Base-by-base conservation (phyloP, 345 rosid genomes). In the Eutrema heterophyllum region DNA sequence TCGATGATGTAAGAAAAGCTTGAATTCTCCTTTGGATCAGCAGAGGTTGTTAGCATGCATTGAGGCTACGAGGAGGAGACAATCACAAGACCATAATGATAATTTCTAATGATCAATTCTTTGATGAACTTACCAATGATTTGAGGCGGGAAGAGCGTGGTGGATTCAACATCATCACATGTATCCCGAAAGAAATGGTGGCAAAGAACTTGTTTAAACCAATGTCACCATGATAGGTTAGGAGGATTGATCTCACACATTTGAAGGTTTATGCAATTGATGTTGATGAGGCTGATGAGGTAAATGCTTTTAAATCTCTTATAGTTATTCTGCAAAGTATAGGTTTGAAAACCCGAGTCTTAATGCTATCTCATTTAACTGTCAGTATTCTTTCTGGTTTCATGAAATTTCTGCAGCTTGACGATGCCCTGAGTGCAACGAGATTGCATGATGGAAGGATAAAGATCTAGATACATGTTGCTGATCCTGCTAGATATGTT, bases 231-330 rank as follows among this genome's bases (percentile, higher is more conserved):
- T n/a, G n/a, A n/a, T n/a, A 91, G 98, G 78, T 44, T 45, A 68
- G 79, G 78, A 87, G 98, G 78, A 74, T 82, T 78, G 91, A 88
- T 84, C 93, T 89, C 55, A 86, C 93, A 68, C 86, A 88, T 78
- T 82, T 94, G 75, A 94, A 94, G 86, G 98, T 94, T 67, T 91
- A 91, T 81, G 96, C 98, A 58, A 94, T 94, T 52, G 97, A 94
- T 76, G 98, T 94, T 81, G 97, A 89, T 72, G 97, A 91, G 78
- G 98, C 98, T 79, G 98, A 94, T 79, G 98, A 94, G 98, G 98
- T 91, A 80, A 76, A 67, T 68, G 32, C 45, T 71, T 68, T 4
- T 2, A 56, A 39, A 30, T 54, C 59, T 45, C 45, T 0, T 36
- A 61, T 53, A 57, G 33, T 24, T 10, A 13, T 64, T 49, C 54